phyloP scores from a whole-genome alignment of 768 basidiomycete species.

The Rhodotorula babjevae region DNA sequence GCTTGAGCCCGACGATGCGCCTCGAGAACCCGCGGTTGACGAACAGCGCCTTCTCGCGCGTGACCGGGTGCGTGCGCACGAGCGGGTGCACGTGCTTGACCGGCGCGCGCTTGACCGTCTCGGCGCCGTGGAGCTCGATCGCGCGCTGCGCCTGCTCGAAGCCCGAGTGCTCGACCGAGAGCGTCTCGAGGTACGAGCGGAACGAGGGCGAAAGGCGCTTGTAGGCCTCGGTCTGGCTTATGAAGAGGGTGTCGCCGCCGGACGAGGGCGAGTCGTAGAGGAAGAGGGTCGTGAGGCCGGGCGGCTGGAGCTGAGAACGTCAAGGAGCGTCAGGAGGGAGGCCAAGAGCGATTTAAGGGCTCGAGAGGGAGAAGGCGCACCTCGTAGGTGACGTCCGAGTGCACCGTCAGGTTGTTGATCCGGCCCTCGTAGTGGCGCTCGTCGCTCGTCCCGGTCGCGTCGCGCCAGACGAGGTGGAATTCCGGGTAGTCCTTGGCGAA shows the following conservation, averaged over 20 bases:
- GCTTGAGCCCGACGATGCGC: slow-evolving; percentile 76
- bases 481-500: slow-evolving; percentile 70
- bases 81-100: slow-evolving; percentile 77
- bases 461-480: slow-evolving; percentile 77
- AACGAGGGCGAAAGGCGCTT: slow-evolving; percentile 71
- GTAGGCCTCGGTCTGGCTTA: slow-evolving; percentile 62
- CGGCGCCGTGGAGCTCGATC: slow-evolving; percentile 65
- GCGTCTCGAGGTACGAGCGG: slow-evolving; percentile 69
- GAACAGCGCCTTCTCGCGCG: slow-evolving; percentile 66
- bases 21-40: slow-evolving; percentile 78
- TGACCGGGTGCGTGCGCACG: slow-evolving; percentile 74
- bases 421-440: slow-evolving; percentile 56
- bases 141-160: slow-evolving; percentile 73
- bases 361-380: not conserved
- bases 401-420: slow-evolving; percentile 53
- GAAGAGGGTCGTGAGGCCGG: slow-evolving; percentile 79
- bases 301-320: slow-evolving; percentile 64
- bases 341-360: too few species aligned
- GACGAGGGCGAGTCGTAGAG: slow-evolving; percentile 56
- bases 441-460: slow-evolving; percentile 61
- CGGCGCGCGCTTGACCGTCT: slow-evolving; percentile 71
- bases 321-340: too few species aligned
- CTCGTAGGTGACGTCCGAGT: slow-evolving; percentile 57
- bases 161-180: slow-evolving; percentile 76
- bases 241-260: slow-evolving; percentile 52